Conservation (phyloP, 2,329 filamentous ascomycete species). For the Moelleriella libera region DNA sequence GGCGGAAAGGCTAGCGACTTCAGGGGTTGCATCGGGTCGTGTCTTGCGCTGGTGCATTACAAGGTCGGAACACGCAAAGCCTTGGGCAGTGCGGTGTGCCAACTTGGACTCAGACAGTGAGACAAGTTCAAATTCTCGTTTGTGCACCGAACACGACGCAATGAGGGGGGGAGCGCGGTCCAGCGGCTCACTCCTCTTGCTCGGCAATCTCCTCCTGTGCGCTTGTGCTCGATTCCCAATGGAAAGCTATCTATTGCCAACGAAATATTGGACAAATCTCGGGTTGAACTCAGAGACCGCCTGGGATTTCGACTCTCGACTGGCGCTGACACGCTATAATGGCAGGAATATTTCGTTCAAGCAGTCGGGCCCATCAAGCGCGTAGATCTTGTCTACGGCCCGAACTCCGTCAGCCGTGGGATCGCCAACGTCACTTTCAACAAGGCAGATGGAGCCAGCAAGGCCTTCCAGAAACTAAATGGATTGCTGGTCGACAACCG, state of each 20-base stretch:
- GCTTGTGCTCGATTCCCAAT: neutral
- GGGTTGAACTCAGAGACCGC: slow-evolving; percentile 13
- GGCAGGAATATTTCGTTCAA: slow-evolving; percentile 90
- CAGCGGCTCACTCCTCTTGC: slow-evolving; percentile 6
- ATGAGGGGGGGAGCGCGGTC: neutral
- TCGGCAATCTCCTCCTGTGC: slow-evolving; percentile 2
- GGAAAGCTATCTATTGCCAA: slow-evolving; percentile 3
- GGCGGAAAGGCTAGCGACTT: too few relatives aligned
- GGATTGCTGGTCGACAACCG: slow-evolving; percentile 80
- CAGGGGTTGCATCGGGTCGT: too few relatives aligned
- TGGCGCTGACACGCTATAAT: slow-evolving; percentile 53
- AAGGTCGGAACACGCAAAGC: neutral
- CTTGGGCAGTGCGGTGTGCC: neutral
- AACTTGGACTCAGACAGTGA: neutral
- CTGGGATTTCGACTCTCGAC: slow-evolving; percentile 16
- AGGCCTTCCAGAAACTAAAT: slow-evolving; percentile 73
- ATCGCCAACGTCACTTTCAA: slow-evolving; percentile 81
- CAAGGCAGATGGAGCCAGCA: slow-evolving; percentile 67
- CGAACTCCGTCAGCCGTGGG: slow-evolving; percentile 80
- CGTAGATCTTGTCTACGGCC: slow-evolving; percentile 84
- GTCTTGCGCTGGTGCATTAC: too few relatives aligned
- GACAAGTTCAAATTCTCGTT: neutral
- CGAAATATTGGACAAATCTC: slow-evolving; percentile 12
- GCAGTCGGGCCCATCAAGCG: slow-evolving; percentile 83
- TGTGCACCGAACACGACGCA: neutral